Conservation (phyloP, 768 basidiomycete genomes). For the Suillus placidus region DNA sequence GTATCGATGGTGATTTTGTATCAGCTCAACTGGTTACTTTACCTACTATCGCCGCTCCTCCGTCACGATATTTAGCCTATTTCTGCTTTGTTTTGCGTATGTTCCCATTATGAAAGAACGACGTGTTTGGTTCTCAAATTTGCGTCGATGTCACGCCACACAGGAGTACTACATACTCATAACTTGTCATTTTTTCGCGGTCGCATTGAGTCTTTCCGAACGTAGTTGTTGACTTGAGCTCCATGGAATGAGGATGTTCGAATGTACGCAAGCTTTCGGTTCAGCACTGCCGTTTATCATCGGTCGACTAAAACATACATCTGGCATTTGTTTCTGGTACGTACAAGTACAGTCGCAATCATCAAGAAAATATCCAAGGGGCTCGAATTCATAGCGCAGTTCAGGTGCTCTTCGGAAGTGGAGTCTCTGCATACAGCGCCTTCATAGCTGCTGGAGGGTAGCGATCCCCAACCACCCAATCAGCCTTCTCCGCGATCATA, state of each 20-base stretch:
- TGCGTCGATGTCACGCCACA: not conserved
- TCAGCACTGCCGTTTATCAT: not conserved
- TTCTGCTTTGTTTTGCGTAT: not conserved
- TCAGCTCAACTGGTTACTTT: not conserved
- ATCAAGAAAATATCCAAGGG: not conserved
- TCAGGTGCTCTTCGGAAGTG: conserved; percentile 9
- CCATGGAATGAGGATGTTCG: not conserved
- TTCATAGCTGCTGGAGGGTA: conserved; percentile 19
- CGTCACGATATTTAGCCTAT: not conserved
- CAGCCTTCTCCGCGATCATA: conserved; percentile 36
- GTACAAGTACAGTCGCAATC: not conserved
- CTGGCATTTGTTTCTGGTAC: not conserved
- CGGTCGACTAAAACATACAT: not conserved
- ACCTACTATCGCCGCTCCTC: not conserved
- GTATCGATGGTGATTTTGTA: not conserved
- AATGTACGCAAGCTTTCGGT: not conserved
- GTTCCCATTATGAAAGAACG: not conserved
- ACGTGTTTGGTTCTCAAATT: not conserved
- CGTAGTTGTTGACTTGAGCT: not conserved
- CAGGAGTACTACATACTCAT: not conserved
- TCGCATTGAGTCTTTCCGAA: not conserved
- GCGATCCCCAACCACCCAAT: conserved; percentile 26
- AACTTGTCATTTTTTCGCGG: not conserved
- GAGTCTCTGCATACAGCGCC: conserved; percentile 25
- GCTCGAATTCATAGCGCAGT: not conserved